Conservation (phyloP, 768 basidiomycete species). For the Lactifluus subvellereus region DNA sequence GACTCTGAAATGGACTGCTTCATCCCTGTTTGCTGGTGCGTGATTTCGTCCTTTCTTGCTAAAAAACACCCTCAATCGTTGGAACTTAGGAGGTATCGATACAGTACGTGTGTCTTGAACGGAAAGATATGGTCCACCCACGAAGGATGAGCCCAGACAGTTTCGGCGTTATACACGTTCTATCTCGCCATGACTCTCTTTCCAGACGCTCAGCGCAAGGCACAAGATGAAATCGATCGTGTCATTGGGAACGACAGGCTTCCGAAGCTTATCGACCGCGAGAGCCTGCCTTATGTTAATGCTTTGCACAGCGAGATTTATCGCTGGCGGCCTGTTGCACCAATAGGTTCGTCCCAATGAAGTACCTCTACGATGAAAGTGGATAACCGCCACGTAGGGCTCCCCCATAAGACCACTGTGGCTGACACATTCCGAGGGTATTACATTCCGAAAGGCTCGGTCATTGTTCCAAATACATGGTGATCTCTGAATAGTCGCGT, state of each 20-base stretch:
- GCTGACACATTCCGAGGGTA: conserved; percentile 3
- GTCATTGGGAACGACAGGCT: conserved; percentile 22
- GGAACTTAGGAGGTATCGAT: conserved; percentile 13
- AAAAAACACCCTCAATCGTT: not conserved
- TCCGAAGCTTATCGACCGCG: conserved; percentile 20
- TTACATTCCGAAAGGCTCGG: conserved; percentile 33
- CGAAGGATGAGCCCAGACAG: not conserved
- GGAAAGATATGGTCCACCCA: not conserved
- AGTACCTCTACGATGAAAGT: not conserved
- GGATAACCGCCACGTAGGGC: not conserved
- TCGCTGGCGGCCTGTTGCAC: conserved; percentile 21
- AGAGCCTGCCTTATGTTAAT: conserved; percentile 21
- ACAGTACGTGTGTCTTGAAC: conserved; percentile 5
- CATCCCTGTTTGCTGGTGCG: conserved; percentile 13
- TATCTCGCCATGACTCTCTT: conserved; percentile 23
- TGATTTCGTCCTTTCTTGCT: not conserved
- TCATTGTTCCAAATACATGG: conserved; percentile 34
- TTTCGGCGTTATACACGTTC: conserved; percentile 15
- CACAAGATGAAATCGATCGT: conserved; percentile 24
- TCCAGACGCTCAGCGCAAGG: conserved; percentile 20
- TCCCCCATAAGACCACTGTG: not conserved
- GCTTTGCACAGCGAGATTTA: conserved; percentile 22
- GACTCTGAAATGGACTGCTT: conserved; percentile 10
- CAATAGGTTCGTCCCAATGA: conserved; percentile 9
- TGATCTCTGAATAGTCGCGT: conserved; percentile 7